These are phyloP conservation scores for Domatiomyces catenatus DNA, from an alignment of 2,329 filamentous ascomycete species.

Conservation along the genomic window DNA sequence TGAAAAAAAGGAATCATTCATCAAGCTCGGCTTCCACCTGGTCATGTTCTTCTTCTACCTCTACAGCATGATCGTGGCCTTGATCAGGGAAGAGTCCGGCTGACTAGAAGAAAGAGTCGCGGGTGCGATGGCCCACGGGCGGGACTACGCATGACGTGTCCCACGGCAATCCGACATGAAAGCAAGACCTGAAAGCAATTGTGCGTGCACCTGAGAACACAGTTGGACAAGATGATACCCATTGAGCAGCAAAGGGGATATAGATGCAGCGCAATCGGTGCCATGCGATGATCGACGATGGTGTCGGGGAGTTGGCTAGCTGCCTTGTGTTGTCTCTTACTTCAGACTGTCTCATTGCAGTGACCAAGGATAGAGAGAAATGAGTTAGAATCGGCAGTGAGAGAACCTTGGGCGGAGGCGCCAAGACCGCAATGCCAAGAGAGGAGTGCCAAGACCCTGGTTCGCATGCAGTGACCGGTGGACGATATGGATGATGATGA, in stretches of 20 bases:
- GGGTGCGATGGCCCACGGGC: constrained; percentile 25
- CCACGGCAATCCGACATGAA: not conserved
- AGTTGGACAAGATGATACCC: not conserved
- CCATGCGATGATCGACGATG: not conserved
- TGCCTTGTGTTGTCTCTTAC: not conserved
- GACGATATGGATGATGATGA: too few relatives aligned
- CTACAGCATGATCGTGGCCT: constrained; percentile 93
- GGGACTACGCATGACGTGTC: constrained; percentile 4
- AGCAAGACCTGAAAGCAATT: not conserved
- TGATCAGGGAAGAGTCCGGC: constrained; percentile 87
- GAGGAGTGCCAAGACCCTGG: too few relatives aligned
- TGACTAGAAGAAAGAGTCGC: constrained; percentile 37
- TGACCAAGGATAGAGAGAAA: not conserved
- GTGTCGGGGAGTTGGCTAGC: not conserved
- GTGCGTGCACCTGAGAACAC: not conserved
- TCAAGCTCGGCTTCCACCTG: constrained; percentile 96
- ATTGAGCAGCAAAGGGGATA: not conserved
- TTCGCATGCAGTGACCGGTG: too few relatives aligned
- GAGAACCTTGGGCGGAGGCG: not conserved
- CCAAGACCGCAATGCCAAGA: too few relatives aligned
- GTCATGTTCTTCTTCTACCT: constrained; percentile 99
- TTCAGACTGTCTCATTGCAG: not conserved
- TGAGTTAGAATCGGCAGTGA: not conserved
- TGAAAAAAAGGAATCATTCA: constrained; percentile 73
- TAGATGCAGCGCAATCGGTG: not conserved